These are phyloP conservation scores for Citrullus amarus DNA, from an alignment of 306 rosid species.

Conservation along the genomic window DNA sequence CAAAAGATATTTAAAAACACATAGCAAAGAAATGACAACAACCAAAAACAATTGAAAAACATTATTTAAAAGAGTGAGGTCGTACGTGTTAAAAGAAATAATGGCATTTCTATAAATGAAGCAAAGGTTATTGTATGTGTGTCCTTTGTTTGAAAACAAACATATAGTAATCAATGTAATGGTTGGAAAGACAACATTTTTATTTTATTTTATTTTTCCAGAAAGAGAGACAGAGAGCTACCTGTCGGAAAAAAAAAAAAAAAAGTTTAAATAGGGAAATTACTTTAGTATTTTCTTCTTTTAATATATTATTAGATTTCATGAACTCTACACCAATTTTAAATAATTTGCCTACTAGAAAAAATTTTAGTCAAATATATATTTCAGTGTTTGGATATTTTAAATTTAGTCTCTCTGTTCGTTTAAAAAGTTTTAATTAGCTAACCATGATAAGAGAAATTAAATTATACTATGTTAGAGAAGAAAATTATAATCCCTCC, in stretches of 20 bases:
- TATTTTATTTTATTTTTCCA: not conserved
- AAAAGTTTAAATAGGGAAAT: not conserved
- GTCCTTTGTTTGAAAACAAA: not conserved
- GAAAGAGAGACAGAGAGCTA: not conserved
- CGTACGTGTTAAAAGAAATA: not conserved
- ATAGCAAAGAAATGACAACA: not conserved
- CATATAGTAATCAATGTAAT: not conserved
- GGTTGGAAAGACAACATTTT: not conserved
- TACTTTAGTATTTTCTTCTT: too few species aligned
- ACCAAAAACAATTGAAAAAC: not conserved
- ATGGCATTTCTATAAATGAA: not conserved
- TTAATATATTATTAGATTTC: too few species aligned
- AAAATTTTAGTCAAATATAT: too few species aligned
- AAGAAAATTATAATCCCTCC: too few species aligned
- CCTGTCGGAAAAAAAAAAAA: fast-evolving
- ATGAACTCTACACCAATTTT: too few species aligned
- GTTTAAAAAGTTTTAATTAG: too few species aligned
- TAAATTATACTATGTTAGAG: too few species aligned
- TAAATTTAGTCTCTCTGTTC: too few species aligned
- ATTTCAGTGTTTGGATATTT: too few species aligned
- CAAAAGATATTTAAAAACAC: not conserved
- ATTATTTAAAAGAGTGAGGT: not conserved
- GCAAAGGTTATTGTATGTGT: not conserved
- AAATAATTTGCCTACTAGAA: too few species aligned
- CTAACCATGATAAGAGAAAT: too few species aligned